Base-by-base conservation (phyloP, 2,329 filamentous ascomycete species). In the Colletotrichum costaricense region DNA sequence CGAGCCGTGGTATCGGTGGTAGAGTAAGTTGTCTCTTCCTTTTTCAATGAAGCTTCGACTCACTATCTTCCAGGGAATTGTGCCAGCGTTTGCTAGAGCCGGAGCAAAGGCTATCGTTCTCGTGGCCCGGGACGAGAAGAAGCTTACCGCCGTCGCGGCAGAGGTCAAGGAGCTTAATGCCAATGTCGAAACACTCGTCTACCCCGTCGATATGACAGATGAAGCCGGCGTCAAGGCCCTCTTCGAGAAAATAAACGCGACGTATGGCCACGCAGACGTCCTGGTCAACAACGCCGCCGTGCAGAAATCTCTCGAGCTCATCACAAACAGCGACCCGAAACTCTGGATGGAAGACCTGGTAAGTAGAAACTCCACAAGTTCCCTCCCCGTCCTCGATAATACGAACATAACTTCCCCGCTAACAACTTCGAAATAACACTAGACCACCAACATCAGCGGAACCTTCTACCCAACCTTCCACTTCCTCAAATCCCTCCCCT, bases 1-100 rank as follows among this genome's bases (percentile, higher is more conserved):
- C 88, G 12, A 88, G 88, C 4, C 88, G 86, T 1, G 91, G 91
- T 28, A 89, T 93, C 58, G 92, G 92, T 14, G 65, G 11, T 6
- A 26, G n/a, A 7, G 65, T 67, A 35, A 30, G 35, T 57, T 12
- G 19, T 14, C 42, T 24, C 38, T 28, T 8, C 11, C 16, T 55
- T 1, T 11, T 3, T 11, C 0, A 16, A 19, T 16, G 4, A 4
- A 19, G 22, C 14, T 14, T 24, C 12, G 16, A 24, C 57, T 4
- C 0, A 14, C 33, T 1, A 22, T 0, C 22, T 9, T 5, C 26
- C 11, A 74, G 75, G 75, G 72, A 12, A 65, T 77, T n/a, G 75
- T 72, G 2, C 76, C 76, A 1, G 75, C 75, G 3, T 77, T 76
- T 52, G 72, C 68, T 4, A 74, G 73, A 66, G 75, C 76, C 11